These are phyloP conservation scores for Eudorina sp. DNA, from an alignment of 139 green algal species.

Conservation along the genomic window DNA sequence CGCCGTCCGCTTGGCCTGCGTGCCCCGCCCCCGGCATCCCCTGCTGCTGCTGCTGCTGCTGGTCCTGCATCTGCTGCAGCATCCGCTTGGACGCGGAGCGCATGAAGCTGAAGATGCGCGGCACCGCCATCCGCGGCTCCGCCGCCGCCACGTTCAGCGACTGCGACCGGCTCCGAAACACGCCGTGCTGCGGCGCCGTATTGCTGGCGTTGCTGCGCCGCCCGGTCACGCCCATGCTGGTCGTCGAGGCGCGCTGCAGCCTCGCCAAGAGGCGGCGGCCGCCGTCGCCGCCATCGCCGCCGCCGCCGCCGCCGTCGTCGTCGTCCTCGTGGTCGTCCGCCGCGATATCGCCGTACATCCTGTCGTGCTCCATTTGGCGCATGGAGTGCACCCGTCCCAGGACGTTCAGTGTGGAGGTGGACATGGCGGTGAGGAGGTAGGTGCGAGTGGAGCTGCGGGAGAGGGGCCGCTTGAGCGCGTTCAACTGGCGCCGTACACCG, in stretches of 20 bases:
- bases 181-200: background rate
- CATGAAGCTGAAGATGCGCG: constrained; percentile 46
- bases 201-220: background rate
- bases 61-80: constrained; percentile 1
- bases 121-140: constrained; percentile 28
- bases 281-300: background rate
- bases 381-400: constrained; percentile 27
- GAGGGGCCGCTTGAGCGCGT: constrained; percentile 35
- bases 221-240: background rate
- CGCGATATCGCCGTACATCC: too few species aligned
- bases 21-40: too few species aligned
- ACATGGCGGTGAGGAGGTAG: constrained; percentile 18
- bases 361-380: constrained; percentile 2
- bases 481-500: constrained; percentile 1
- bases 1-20: too few species aligned
- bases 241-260: background rate
- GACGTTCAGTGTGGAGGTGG: constrained; percentile 41
- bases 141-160: constrained; percentile 16
- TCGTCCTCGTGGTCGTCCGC: background rate
- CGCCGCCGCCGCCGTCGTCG: background rate
- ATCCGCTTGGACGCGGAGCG: constrained; percentile 2
- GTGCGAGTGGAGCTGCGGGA: constrained; percentile 34
- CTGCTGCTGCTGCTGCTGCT: too few species aligned
- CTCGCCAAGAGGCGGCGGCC: too few species aligned
- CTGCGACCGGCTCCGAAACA: background rate